phyloP scores from a whole-genome alignment of 345 rosid species.

The Moricandia arvensis region DNA sequence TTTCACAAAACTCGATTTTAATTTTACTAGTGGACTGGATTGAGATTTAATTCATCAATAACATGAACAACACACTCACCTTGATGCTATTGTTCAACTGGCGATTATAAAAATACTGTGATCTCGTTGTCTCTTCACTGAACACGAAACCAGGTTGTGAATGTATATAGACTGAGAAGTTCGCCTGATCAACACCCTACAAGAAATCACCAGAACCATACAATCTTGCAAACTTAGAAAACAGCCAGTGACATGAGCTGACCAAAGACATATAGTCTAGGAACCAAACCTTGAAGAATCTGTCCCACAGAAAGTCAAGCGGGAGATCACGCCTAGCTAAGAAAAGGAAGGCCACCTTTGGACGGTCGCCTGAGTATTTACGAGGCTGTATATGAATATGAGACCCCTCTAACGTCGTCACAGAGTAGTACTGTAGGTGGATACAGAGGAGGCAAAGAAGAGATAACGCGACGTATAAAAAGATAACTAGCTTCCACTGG shows the following conservation, averaged over 20 bases:
- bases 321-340: slow-evolving; percentile 63
- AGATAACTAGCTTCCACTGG: slow-evolving; percentile 58
- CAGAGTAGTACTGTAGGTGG: slow-evolving; percentile 41
- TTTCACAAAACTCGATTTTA: no score
- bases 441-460: slow-evolving; percentile 56
- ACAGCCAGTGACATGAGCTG: background rate
- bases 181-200: slow-evolving; percentile 61
- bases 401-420: slow-evolving; percentile 27
- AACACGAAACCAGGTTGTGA: slow-evolving; percentile 76
- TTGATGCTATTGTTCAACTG: slow-evolving; percentile 69
- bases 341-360: slow-evolving; percentile 72
- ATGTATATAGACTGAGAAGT: slow-evolving; percentile 73
- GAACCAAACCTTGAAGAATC: slow-evolving; percentile 60
- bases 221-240: slow-evolving; percentile 1
- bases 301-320: slow-evolving; percentile 68
- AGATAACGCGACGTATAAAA: slow-evolving; percentile 57
- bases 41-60: background rate
- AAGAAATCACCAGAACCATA: no score
- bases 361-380: slow-evolving; percentile 44
- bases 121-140: slow-evolving; percentile 62
- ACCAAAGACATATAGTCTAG: background rate
- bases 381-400: no score
- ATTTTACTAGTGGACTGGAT: background rate
- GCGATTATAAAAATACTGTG: slow-evolving; percentile 65
- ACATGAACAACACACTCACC: slow-evolving; percentile 39